A percentile compares a stretch with the other conserved stretches of the same genome.
Conservation (phyloP, 106 monocot species). For the Acanthochlamys bracteata region DNA sequence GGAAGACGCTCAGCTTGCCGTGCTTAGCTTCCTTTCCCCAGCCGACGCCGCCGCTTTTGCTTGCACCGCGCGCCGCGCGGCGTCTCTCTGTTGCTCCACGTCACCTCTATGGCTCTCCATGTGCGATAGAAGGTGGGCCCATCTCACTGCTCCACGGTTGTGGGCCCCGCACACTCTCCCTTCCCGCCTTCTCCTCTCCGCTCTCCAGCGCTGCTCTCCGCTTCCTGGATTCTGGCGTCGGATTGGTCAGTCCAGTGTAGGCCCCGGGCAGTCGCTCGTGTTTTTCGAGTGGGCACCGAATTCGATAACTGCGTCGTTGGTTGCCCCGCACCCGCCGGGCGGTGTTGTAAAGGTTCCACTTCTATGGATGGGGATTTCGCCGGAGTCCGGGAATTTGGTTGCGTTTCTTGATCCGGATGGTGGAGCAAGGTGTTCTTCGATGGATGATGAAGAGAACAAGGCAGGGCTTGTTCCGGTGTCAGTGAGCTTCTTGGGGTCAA, state of each 20-base stretch:
- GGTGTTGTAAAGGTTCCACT: slow-evolving; percentile 49
- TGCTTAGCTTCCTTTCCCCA: slow-evolving; percentile 58
- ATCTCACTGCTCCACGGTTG: slow-evolving; percentile 3
- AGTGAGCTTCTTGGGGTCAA: slow-evolving; percentile 57
- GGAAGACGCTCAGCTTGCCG: slow-evolving; percentile 52
- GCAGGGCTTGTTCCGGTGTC: slow-evolving; percentile 42
- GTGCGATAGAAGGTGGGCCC: slow-evolving; percentile 56
- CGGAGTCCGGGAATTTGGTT: slow-evolving; percentile 21
- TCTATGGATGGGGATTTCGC: slow-evolving; percentile 55
- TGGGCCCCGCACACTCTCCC: slow-evolving; percentile 6
- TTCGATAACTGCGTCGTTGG: slow-evolving; percentile 43
- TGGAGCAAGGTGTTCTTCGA: no score
- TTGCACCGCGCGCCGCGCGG: slow-evolving; percentile 43
- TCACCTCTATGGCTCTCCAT: slow-evolving; percentile 44
- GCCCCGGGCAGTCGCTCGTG: slow-evolving; percentile 24
- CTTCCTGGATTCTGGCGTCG: slow-evolving; percentile 83
- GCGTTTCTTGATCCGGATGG: slow-evolving; percentile 21
- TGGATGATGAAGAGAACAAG: slow-evolving; percentile 4
- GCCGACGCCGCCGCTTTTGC: slow-evolving; percentile 41
- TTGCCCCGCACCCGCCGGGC: slow-evolving; percentile 37
- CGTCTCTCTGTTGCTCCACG: slow-evolving; percentile 35
- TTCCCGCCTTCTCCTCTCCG: slow-evolving; percentile 15
- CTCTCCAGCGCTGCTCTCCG: slow-evolving; percentile 29
- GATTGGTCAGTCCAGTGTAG: slow-evolving; percentile 18
- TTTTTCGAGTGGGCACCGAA: slow-evolving; percentile 68